A percentile compares a stretch with the other conserved stretches of the same genome.
These are phyloP conservation scores for Ilyonectria robusta DNA, from an alignment of 2,329 filamentous ascomycete species.

Conservation along the genomic window DNA sequence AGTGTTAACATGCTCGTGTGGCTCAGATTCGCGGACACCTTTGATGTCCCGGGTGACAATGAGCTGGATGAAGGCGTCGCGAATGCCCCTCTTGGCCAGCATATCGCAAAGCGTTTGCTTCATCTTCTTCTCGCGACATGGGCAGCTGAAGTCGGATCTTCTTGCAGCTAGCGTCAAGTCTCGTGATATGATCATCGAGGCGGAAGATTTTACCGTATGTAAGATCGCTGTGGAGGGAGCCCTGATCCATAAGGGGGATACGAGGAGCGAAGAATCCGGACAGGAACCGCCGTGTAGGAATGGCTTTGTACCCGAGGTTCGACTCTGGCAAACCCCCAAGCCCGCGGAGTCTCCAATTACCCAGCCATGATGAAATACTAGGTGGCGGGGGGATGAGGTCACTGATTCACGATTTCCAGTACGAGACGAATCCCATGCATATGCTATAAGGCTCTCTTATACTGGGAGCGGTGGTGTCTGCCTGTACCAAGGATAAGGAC, in stretches of 20 bases:
- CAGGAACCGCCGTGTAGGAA: no score
- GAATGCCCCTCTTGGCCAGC: constrained; percentile 61
- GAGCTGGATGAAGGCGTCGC: constrained; percentile 64
- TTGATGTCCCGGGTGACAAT: constrained; percentile 65
- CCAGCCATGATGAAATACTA: no score
- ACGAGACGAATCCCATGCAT: background rate
- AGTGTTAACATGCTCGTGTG: constrained; percentile 56
- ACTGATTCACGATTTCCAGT: constrained; percentile 44
- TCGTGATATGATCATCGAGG: constrained; percentile 63
- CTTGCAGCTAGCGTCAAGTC: constrained; percentile 58
- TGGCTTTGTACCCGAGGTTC: no score
- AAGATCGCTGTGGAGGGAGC: constrained; percentile 66
- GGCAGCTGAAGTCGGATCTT: constrained; percentile 63
- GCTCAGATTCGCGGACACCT: constrained; percentile 55
- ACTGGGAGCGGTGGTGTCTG: background rate
- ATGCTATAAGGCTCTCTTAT: background rate
- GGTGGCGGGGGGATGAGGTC: no score
- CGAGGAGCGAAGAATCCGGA: no score
- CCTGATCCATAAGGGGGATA: constrained; percentile 66
- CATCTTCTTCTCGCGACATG: constrained; percentile 56
- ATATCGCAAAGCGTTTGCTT: constrained; percentile 59
- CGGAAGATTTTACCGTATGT: constrained; percentile 68
- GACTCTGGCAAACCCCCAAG: no score
- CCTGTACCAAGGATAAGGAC: background rate
- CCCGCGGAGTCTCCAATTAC: no score